Evolutionary conservation across 805 yeast genomes (phyloP).

Genomic region (Candida rishiriensis): DNA sequence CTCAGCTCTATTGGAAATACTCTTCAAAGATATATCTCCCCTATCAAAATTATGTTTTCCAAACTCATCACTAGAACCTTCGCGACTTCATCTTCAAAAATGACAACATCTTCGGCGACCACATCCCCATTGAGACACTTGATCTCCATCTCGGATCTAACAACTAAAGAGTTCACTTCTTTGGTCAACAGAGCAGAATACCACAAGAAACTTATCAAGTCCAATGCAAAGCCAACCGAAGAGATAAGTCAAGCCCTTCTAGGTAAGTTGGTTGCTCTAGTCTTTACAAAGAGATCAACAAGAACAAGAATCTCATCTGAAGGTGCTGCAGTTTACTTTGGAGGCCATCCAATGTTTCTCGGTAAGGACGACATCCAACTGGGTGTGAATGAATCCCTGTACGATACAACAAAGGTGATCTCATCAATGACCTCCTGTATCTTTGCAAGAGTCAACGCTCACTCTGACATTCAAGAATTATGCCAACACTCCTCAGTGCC

Average conservation of each 20-base stretch:
- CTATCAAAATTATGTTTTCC: constrained; percentile 8
- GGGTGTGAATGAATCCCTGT: constrained; percentile 89
- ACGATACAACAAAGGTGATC: constrained; percentile 84
- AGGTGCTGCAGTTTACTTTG: constrained; percentile 89
- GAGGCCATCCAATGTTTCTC: constrained; percentile 94
- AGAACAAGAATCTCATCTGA: constrained; percentile 92
- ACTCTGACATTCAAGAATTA: constrained; percentile 74
- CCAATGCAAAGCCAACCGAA: constrained; percentile 40
- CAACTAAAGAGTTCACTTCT: constrained; percentile 63
- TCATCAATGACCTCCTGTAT: constrained; percentile 96
- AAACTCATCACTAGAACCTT: constrained; percentile 27
- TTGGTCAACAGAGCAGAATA: constrained; percentile 70
- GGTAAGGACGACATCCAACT: constrained; percentile 96
- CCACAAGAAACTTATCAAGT: constrained; percentile 60
- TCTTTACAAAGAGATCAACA: constrained; percentile 90
- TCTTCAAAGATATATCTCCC: background rate
- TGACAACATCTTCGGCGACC: constrained; percentile 9
- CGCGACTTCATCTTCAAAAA: constrained; percentile 14
- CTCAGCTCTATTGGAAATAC: too few relatives aligned
- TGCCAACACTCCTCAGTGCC: constrained; percentile 83
- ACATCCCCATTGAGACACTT: constrained; percentile 55
- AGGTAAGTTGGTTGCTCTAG: constrained; percentile 78
- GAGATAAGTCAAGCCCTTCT: constrained; percentile 46
- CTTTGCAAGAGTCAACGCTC: constrained; percentile 91
- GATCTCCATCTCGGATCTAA: constrained; percentile 73